Conservation (phyloP, 2,329 filamentous ascomycete species). For the Botrytis aclada region DNA sequence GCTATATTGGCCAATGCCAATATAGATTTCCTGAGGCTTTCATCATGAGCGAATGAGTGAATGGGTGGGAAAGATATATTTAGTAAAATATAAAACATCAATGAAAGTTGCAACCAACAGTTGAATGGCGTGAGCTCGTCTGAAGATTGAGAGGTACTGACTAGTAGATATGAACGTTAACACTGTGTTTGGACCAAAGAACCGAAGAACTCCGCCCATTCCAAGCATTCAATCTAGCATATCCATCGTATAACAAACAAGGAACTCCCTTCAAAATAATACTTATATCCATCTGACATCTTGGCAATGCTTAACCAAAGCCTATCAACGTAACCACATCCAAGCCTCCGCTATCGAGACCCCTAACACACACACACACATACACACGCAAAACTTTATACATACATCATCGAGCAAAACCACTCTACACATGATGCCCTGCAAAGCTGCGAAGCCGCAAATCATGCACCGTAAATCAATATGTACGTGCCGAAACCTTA, state of each 20-base stretch:
- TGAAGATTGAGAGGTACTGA: not conserved
- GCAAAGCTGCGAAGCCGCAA: not conserved
- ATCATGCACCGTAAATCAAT: not conserved
- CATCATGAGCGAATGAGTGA: not conserved
- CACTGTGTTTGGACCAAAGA: not conserved
- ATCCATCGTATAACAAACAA: not conserved
- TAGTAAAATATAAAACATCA: not conserved
- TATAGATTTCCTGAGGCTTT: not conserved
- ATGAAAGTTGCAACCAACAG: not conserved
- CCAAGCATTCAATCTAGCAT: not conserved
- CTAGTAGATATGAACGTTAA: not conserved
- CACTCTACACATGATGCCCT: not conserved
- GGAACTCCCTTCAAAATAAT: not conserved
- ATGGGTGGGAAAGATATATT: not conserved
- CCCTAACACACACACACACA: not conserved
- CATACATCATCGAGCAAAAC: not conserved
- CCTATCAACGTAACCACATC: not conserved
- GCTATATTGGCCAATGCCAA: not conserved
- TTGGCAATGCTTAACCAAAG: not conserved
- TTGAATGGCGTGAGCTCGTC: not conserved
- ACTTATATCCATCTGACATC: not conserved
- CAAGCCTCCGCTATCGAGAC: not conserved
- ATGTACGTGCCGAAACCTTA: not conserved
- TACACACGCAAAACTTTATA: not conserved
- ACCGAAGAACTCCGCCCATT: not conserved